Percentiles rank a stretch among this genome's conserved stretches.
Conservation (phyloP, 2,329 filamentous ascomycete genomes). For the Chaetomium globosum region DNA sequence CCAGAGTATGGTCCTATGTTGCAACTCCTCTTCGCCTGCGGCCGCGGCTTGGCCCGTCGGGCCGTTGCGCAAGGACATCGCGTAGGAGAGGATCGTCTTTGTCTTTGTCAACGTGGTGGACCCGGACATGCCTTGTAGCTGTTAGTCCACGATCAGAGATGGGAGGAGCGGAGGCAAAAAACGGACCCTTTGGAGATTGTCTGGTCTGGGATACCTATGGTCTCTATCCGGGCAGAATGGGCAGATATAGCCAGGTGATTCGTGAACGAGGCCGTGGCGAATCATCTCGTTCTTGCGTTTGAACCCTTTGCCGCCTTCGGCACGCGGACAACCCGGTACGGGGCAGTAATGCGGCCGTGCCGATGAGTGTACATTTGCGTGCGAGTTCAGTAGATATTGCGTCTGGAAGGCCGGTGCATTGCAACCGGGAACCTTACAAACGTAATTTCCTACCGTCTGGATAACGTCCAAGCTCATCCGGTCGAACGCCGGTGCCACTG, state of each 20-base stretch:
- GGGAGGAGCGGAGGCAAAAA: conserved; percentile 2
- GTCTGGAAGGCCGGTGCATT: conserved; percentile 76
- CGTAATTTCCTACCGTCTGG: conserved; percentile 54
- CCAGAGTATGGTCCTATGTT: conserved; percentile 30
- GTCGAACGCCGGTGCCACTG: conserved; percentile 49
- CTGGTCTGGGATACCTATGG: conserved; percentile 90
- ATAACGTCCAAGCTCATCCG: conserved; percentile 62
- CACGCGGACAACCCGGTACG: conserved; percentile 63
- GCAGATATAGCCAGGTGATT: conserved; percentile 92
- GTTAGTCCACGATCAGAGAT: conserved; percentile 31
- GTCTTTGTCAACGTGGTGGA: conserved; percentile 86
- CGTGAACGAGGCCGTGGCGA: conserved; percentile 81
- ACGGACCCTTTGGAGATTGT: conserved; percentile 88
- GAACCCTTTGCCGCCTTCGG: conserved; percentile 67
- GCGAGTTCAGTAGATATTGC: conserved; percentile 75
- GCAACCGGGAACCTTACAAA: conserved; percentile 65
- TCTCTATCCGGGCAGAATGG: conserved; percentile 93
- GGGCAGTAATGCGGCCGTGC: conserved; percentile 67
- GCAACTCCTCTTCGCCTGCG: conserved; percentile 67
- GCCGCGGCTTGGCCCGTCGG: conserved; percentile 80
- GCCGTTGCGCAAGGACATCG: conserved; percentile 81
- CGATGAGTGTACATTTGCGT: conserved; percentile 71
- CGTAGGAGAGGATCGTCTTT: conserved; percentile 82
- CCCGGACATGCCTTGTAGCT: conserved; percentile 75
- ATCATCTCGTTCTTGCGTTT: conserved; percentile 77